Base-by-base conservation (phyloP, 192 early-diverging fungal species). In the Ambispora gerdemannii region DNA sequence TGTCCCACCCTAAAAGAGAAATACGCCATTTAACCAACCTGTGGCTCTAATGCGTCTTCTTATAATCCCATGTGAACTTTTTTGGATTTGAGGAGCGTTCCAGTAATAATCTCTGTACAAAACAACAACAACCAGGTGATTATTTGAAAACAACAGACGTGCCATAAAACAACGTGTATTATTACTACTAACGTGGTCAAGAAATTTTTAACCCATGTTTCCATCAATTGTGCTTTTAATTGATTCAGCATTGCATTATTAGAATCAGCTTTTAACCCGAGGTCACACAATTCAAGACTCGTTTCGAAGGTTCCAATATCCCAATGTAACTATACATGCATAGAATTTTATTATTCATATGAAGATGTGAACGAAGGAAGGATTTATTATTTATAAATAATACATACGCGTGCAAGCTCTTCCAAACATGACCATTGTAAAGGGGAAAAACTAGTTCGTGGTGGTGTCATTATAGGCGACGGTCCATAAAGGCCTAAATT, bases 201-300 rank as follows among this genome's bases (percentile, higher is more conserved):
- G n/a, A 49, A 49, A 32, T 25, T 35, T 47, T 27, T 59, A 27
- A 60, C 55, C 68, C 68, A 70, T 3, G 68, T 70, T 2, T 67
- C 30, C 22, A 59, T 27, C 15, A 70, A 51, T 47, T 70, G 67
- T 10, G 7, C 20, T 70, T 47, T 59, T n/a, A 70, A 47, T 58
- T 59, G 52, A 31, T 59, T 59, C 11, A 70, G 36, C 24, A 43
- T 10, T 11, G 4, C 8, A 49, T 59, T 59, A 10, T 70, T 33
- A 59, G 68, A 55, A 24, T 70, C 68, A 13, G 31, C 25, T 19
- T 31, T 38, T 27, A 70, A 43, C 4, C 68, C 68, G 15, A 43
- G 6, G 38, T 43, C 38, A 15, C 38, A 43, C 6, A 43, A 15
- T 15, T 43, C 38, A 15, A 43, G 38, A 15, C 38, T 43, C 15